Base-by-base conservation (phyloP, 176 grass and related monocot species). In the Phoenix roebelenii region DNA sequence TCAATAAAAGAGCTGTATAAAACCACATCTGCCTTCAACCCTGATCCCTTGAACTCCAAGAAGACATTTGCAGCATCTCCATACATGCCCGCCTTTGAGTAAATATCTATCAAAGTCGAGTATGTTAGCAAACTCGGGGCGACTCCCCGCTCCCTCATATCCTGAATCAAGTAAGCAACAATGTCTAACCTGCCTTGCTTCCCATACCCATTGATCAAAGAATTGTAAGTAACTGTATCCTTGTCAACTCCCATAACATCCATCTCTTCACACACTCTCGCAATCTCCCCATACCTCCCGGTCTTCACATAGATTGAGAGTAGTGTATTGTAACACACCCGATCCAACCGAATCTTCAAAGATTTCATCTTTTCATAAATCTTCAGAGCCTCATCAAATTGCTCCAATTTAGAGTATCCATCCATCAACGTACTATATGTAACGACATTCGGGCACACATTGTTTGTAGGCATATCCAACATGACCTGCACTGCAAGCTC, bases 1-100 rank as follows among this genome's bases (percentile, higher is more conserved):
- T 98, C 93, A 51, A 98, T 92, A 66, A 98, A 98, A 73, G 93
- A 92, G 72, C 93, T 98, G 64, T 92, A 98, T 54, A 98, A 75
- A 55, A 98, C 93, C 49, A 98, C 93, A 64, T 98, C 93, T 0
- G 93, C 78, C 70, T 92, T 98, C 18, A 98, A 71, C 22, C 93
- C 87, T 18, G 93, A 98, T 24, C 92, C 84, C 63, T 87, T 98
- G 72, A 98, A 98, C 68, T 91, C 87, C 55, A 98, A 71, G 67
- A 92, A 98, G 32, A 82, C 84, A 81, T 84, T 98, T 53, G 89
- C 89, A 52, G 93, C 93, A 82, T 98, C 84, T 52, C 81, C 93
- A 44, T 98, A 89, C 87, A 98, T 80, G 52, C 93, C 87, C 57
- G 87, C 81, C 60, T 98, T 97, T 28, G 86, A 98, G 74, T 98